These are phyloP conservation scores for Alternaria sp. DNA, from an alignment of 2,329 filamentous ascomycete genomes.

Conservation along the genomic window DNA sequence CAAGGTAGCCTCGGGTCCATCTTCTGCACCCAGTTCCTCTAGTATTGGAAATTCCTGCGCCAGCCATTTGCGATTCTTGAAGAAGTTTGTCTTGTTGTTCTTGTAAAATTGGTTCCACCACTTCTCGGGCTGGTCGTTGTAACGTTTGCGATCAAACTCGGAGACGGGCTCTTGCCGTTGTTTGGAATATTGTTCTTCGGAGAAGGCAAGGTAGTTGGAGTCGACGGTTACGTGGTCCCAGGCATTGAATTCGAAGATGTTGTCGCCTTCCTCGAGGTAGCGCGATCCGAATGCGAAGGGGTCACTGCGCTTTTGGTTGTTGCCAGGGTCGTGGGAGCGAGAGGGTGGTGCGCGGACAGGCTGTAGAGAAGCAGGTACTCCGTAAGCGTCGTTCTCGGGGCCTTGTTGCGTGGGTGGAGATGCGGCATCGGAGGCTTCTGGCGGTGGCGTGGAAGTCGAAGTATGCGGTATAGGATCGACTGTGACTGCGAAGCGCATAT, in stretches of 20 bases:
- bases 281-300: conserved; percentile 97
- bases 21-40: conserved; percentile 74
- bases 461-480: conserved; percentile 45
- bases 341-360: conserved; percentile 59
- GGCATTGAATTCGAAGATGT: conserved; percentile 97
- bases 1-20: conserved; percentile 74
- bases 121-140: conserved; percentile 89
- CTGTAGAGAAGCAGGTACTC: conserved; percentile 58
- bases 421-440: conserved; percentile 6
- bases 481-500: conserved; percentile 61
- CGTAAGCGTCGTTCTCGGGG: conserved; percentile 56
- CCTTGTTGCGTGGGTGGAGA: conserved; percentile 6
- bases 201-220: conserved; percentile 84
- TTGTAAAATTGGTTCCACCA: conserved; percentile 99
- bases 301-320: conserved; percentile 86
- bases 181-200: conserved; percentile 82
- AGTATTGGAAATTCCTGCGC: conserved; percentile 94
- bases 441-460: conserved; percentile 24
- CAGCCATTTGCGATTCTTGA: conserved; percentile 98
- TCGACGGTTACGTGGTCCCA: conserved; percentile 99
- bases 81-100: conserved; percentile 97
- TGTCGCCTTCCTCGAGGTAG: conserved; percentile 80
- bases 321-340: conserved; percentile 74
- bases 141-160: conserved; percentile 91
- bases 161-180: conserved; percentile 88